phyloP scores from a whole-genome alignment of 768 basidiomycete species.

The Mycena polygramma region DNA sequence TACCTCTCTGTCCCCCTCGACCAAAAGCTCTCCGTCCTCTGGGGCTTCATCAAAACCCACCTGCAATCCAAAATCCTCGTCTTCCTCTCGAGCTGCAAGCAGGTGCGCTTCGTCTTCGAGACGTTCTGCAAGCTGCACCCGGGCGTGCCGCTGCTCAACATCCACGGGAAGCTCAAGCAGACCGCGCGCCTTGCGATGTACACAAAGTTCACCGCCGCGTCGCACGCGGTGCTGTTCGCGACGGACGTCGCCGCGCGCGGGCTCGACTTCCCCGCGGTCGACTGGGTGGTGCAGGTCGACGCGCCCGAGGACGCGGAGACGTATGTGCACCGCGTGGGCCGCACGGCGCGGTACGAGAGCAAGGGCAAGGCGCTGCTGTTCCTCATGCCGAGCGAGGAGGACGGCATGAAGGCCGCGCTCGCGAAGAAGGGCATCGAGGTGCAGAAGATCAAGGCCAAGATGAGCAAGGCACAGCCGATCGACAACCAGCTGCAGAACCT shows the following conservation, averaged over 20 bases:
- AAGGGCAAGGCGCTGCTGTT: constrained; percentile 89
- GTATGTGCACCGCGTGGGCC: constrained; percentile 96
- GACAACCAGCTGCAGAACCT: constrained; percentile 92
- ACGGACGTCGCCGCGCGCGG: constrained; percentile 98
- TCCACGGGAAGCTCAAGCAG: constrained; percentile 98
- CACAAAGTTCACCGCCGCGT: constrained; percentile 83
- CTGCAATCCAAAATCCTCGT: constrained; percentile 92
- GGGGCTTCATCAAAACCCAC: constrained; percentile 96
- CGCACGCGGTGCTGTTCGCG: constrained; percentile 90
- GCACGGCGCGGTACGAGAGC: constrained; percentile 94
- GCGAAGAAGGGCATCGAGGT: constrained; percentile 78
- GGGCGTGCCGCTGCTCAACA: constrained; percentile 90
- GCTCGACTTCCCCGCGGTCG: constrained; percentile 94
- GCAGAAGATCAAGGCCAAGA: constrained; percentile 88
- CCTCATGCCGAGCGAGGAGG: constrained; percentile 91
- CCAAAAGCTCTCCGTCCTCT: constrained; percentile 90
- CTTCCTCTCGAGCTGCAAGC: constrained; percentile 95
- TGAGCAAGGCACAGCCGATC: constrained; percentile 88
- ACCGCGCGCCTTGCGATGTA: constrained; percentile 88
- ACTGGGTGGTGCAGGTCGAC: constrained; percentile 97
- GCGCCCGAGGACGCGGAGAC: constrained; percentile 98
- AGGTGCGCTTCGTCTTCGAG: constrained; percentile 97
- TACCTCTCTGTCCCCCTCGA: constrained; percentile 88
- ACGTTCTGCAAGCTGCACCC: constrained; percentile 97
- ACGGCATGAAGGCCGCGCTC: constrained; percentile 85